Percentiles rank a stretch among this genome's conserved stretches.
These are phyloP conservation scores for Silene coronaria DNA, from an alignment of 179 eudicot species.

Conservation along the genomic window DNA sequence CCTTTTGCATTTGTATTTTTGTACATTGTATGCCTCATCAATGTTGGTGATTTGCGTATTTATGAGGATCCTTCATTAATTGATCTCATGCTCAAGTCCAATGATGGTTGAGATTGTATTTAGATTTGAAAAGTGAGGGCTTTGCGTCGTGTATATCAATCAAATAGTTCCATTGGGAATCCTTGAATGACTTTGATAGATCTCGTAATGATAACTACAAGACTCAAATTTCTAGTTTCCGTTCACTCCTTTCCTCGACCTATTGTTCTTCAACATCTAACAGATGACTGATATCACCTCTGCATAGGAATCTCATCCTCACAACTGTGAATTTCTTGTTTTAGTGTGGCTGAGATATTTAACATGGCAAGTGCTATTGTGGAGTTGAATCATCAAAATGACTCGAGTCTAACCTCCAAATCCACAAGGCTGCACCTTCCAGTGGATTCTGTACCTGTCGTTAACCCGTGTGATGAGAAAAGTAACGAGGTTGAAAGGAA, in stretches of 20 bases:
- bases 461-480: constrained; percentile 20
- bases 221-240: not conserved
- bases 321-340: constrained; percentile 13
- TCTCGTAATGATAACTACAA: not conserved
- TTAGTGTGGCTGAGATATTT: constrained; percentile 8
- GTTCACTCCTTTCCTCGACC: not conserved
- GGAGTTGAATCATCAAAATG: constrained; percentile 24
- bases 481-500: constrained; percentile 8
- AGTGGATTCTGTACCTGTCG: constrained; percentile 23
- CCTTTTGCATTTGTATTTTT: not conserved
- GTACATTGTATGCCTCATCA: not conserved
- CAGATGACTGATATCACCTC: not conserved
- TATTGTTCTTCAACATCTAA: not conserved
- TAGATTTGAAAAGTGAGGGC: not conserved
- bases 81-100: constrained; percentile 9
- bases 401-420: constrained; percentile 21
- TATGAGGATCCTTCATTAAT: not conserved
- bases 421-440: constrained; percentile 21
- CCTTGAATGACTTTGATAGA: not conserved
- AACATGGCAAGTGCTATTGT: constrained; percentile 28
- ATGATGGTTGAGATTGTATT: not conserved
- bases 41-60: not conserved
- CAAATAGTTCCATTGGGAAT: not conserved
- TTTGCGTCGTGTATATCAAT: not conserved
- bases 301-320: not conserved